phyloP scores from a whole-genome alignment of 2,329 filamentous ascomycete species.

The Aphanocladium album region DNA sequence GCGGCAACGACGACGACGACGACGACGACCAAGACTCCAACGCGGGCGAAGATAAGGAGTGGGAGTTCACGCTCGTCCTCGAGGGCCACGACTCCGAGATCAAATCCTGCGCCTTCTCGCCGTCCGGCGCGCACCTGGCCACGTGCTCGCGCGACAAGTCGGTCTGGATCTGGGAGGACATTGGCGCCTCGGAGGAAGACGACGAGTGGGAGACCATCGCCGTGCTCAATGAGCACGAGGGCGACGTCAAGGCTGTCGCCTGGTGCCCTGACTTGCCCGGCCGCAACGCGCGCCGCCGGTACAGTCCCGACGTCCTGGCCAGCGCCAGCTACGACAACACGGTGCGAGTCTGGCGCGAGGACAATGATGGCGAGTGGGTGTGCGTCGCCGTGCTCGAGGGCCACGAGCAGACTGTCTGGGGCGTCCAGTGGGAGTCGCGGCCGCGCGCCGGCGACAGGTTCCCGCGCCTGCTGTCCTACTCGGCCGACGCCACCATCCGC shows the following conservation, averaged over 20 bases:
- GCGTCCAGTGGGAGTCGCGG: conserved; percentile 63
- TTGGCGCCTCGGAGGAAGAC: conserved; percentile 65
- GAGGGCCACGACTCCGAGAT: conserved; percentile 96
- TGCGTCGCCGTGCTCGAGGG: conserved; percentile 78
- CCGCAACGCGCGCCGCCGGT: conserved; percentile 40
- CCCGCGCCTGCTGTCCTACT: conserved; percentile 71
- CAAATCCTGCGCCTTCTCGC: conserved; percentile 70
- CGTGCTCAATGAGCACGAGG: conserved; percentile 88
- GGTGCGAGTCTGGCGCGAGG: conserved; percentile 82
- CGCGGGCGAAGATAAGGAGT: conserved; percentile 69
- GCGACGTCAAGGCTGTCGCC: conserved; percentile 87
- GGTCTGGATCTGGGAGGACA: conserved; percentile 98
- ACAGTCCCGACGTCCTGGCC: conserved; percentile 68
- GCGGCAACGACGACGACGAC: conserved; percentile 18
- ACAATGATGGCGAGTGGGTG: conserved; percentile 84
- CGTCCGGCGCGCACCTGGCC: conserved; percentile 72
- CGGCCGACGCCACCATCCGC: conserved; percentile 73
- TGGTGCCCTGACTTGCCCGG: conserved; percentile 74
- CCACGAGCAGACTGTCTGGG: conserved; percentile 87
- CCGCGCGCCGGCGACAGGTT: conserved; percentile 36
- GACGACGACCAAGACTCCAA: conserved; percentile 32
- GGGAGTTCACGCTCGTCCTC: conserved; percentile 86
- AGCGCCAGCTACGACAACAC: conserved; percentile 94
- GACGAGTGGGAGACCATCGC: conserved; percentile 97
- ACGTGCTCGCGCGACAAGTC: conserved; percentile 90